Evolutionary conservation across 495 filamentous ascomycete genomes (phyloP).

Genomic region (Annulohypoxylon stygium): DNA sequence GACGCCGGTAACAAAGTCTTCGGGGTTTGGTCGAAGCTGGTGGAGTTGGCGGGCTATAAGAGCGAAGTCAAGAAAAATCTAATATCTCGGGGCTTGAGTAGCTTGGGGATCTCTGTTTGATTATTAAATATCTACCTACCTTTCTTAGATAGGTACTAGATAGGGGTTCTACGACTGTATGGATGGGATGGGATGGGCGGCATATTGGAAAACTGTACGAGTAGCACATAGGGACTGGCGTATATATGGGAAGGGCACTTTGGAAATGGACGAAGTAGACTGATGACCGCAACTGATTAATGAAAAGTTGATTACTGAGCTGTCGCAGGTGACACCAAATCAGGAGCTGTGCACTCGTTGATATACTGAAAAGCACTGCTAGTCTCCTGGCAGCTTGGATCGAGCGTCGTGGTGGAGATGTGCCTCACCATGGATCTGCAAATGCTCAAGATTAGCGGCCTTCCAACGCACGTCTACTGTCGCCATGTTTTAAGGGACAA

Average conservation of each 20-base stretch:
- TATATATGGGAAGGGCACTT: slow-evolving; percentile 7
- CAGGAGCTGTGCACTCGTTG: slow-evolving; percentile 38
- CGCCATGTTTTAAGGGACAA: neutral
- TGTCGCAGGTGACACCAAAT: slow-evolving; percentile 25
- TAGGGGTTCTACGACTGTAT: slow-evolving; percentile 13
- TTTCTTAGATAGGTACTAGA: too few species aligned
- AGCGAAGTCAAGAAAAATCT: neutral
- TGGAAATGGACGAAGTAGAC: slow-evolving; percentile 13
- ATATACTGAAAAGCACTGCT: slow-evolving; percentile 32
- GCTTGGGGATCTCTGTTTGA: slow-evolving; percentile 2
- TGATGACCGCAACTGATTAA: neutral
- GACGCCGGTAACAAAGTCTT: slow-evolving; percentile 8
- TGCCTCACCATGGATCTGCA: slow-evolving; percentile 33
- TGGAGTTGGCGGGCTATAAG: too few species aligned
- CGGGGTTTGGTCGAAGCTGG: too few species aligned
- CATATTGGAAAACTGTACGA: slow-evolving; percentile 32
- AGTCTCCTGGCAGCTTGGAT: slow-evolving; percentile 39
- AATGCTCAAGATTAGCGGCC: slow-evolving; percentile 2
- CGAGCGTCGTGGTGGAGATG: slow-evolving; percentile 37
- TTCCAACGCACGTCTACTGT: neutral
- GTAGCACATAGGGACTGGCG: slow-evolving; percentile 8
- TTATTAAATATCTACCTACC: too few species aligned
- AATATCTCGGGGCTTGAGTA: neutral
- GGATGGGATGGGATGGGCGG: neutral
- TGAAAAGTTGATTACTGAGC: slow-evolving; percentile 19